phyloP scores from a whole-genome alignment of 257 asterid genomes.

The Solanum arcanum region DNA sequence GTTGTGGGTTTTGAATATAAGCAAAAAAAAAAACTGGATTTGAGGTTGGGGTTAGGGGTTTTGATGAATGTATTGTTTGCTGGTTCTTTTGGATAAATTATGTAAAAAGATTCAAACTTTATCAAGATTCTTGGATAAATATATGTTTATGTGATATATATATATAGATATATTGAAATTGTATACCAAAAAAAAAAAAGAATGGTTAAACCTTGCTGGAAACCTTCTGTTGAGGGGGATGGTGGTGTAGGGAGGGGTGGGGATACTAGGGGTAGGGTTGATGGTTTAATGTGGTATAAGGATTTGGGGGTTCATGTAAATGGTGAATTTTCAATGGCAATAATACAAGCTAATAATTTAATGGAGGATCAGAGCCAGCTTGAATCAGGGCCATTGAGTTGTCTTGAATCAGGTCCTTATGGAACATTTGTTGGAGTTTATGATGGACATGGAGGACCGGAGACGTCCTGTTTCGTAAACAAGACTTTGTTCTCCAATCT shows the following conservation, averaged over 20 bases:
- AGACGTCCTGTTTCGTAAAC: constrained; percentile 71
- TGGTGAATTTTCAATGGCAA: constrained; percentile 95
- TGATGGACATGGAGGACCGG: constrained; percentile 99
- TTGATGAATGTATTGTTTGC: constrained; percentile 32
- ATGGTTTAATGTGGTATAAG: constrained; percentile 88
- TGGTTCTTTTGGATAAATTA: constrained; percentile 45
- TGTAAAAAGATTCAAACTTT: background rate
- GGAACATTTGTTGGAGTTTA: constrained; percentile 92
- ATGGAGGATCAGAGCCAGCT: constrained; percentile 95
- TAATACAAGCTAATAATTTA: constrained; percentile 71
- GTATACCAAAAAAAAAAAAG: background rate
- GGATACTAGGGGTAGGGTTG: constrained; percentile 46
- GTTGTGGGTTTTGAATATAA: constrained; percentile 36
- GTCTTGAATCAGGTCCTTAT: constrained; percentile 51
- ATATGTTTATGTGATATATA: background rate
- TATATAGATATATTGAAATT: background rate
- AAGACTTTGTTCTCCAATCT: constrained; percentile 55
- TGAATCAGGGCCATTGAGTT: constrained; percentile 77
- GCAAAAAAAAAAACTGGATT: constrained; percentile 18
- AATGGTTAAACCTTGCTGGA: constrained; percentile 92
- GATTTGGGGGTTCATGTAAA: constrained; percentile 58
- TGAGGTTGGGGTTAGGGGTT: constrained; percentile 20
- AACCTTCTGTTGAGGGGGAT: constrained; percentile 61
- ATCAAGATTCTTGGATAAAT: background rate
- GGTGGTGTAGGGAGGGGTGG: constrained; percentile 26